phyloP scores from a whole-genome alignment of 2,329 filamentous ascomycete species.

The Akanthomyces uredinophilus region DNA sequence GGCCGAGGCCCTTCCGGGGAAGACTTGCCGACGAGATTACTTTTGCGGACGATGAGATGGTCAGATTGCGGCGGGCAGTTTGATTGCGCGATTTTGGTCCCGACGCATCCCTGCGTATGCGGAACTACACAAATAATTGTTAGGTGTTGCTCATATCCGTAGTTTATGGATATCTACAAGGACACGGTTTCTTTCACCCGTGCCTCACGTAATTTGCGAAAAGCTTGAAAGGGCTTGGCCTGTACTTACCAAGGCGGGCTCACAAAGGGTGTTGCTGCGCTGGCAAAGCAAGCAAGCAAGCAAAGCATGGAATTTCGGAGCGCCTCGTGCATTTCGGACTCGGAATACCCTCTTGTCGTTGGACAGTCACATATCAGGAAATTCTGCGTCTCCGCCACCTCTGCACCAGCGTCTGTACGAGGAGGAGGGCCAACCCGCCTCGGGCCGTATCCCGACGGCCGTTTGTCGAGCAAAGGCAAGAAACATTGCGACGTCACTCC shows the following conservation, averaged over 20 bases:
- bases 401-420: neutral
- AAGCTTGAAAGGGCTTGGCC: neutral
- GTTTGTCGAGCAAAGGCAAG: neutral
- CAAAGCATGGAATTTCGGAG: no score
- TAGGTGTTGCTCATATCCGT: no score
- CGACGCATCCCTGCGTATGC: no score
- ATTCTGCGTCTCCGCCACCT: neutral
- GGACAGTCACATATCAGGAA: neutral
- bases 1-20: neutral
- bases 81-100: neutral
- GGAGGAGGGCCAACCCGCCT: neutral
- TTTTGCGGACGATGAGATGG: neutral
- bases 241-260: no score
- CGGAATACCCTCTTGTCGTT: neutral
- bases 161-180: no score
- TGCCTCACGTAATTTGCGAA: no score
- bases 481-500: slow-evolving; percentile 8
- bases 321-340: neutral
- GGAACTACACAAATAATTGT: no score
- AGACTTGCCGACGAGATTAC: neutral
- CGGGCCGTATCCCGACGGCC: neutral
- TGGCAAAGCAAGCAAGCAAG: no score
- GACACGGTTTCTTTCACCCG: no score
- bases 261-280: no score
- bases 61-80: neutral